Percentiles rank a stretch among this genome's conserved stretches.
phyloP scores from a whole-genome alignment of 768 basidiomycete genomes.

The Saitozyma sp. region DNA sequence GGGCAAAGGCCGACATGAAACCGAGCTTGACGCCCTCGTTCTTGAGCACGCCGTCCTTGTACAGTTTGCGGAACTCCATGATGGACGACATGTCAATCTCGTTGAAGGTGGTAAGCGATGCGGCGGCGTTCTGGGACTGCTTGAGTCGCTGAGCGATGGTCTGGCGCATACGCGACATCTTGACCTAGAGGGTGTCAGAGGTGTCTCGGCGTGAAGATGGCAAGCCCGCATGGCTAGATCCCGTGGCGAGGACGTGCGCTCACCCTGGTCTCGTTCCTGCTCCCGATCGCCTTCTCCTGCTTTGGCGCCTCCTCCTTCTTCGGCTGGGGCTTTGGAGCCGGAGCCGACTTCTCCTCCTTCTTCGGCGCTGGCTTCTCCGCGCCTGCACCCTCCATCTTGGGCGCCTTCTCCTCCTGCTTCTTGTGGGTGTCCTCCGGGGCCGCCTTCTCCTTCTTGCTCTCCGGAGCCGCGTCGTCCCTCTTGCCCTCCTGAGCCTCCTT shows the following conservation, averaged over 20 bases:
- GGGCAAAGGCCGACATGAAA: conserved; percentile 96
- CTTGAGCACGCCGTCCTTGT: conserved; percentile 89
- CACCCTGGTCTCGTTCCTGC: conserved; percentile 82
- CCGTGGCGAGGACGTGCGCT: conserved; percentile 30
- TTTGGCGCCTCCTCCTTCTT: conserved; percentile 48
- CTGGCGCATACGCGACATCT: conserved; percentile 98
- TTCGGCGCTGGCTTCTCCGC: conserved; percentile 51
- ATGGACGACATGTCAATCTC: conserved; percentile 98
- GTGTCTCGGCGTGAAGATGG: background rate
- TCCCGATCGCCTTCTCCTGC: conserved; percentile 56
- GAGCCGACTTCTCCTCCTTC: conserved; percentile 37
- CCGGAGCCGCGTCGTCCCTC: conserved; percentile 43
- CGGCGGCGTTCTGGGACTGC: conserved; percentile 94
- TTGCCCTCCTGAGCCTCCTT: conserved; percentile 45
- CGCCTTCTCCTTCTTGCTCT: conserved; percentile 41
- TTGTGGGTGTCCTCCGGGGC: conserved; percentile 42
- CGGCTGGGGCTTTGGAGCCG: conserved; percentile 33
- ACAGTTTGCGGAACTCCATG: conserved; percentile 86
- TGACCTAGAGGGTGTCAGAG: conserved; percentile 62
- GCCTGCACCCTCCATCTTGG: conserved; percentile 40
- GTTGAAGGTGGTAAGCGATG: conserved; percentile 97
- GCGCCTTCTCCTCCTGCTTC: conserved; percentile 37
- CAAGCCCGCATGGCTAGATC: background rate
- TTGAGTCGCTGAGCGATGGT: conserved; percentile 97
- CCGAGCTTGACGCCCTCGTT: conserved; percentile 93